Percentiles rank a stretch among this genome's conserved stretches.
Evolutionary conservation across 345 rosid species (phyloP).

Genomic region (Hevea brasiliensis): DNA sequence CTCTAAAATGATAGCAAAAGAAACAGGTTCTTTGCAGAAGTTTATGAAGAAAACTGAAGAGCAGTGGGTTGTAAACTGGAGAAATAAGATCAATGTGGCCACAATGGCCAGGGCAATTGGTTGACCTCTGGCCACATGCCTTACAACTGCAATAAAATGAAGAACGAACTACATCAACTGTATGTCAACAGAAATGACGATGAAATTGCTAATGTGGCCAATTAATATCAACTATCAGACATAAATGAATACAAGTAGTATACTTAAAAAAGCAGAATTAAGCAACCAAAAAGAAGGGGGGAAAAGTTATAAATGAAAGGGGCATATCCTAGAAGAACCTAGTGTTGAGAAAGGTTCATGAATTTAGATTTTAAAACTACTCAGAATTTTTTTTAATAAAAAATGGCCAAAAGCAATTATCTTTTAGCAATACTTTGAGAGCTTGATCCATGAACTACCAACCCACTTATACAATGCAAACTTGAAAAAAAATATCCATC

Average conservation of each 20-base stretch:
- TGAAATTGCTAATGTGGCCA: background rate
- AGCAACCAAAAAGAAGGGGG: background rate
- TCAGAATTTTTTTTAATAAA: background rate
- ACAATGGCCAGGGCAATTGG: conserved; percentile 85
- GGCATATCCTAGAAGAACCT: background rate
- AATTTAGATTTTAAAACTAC: background rate
- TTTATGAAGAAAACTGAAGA: conserved; percentile 56
- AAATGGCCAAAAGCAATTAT: background rate
- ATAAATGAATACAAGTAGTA: background rate
- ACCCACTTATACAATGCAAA: background rate
- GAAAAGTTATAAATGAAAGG: background rate
- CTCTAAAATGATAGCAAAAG: conserved; percentile 60
- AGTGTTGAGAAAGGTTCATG: background rate
- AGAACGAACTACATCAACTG: conserved; percentile 11
- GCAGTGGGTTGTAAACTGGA: conserved; percentile 75
- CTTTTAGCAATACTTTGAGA: background rate
- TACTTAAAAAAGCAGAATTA: background rate
- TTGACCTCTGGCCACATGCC: conserved; percentile 59
- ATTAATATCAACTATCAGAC: background rate
- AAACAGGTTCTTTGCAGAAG: conserved; percentile 68
- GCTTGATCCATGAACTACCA: background rate
- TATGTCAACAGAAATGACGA: background rate
- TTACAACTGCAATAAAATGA: conserved; percentile 65
- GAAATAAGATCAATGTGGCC: conserved; percentile 80
- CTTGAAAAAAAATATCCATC: background rate